These are phyloP conservation scores for Incumbomyces delicatus DNA, from an alignment of 2,329 filamentous ascomycete genomes.

Conservation along the genomic window DNA sequence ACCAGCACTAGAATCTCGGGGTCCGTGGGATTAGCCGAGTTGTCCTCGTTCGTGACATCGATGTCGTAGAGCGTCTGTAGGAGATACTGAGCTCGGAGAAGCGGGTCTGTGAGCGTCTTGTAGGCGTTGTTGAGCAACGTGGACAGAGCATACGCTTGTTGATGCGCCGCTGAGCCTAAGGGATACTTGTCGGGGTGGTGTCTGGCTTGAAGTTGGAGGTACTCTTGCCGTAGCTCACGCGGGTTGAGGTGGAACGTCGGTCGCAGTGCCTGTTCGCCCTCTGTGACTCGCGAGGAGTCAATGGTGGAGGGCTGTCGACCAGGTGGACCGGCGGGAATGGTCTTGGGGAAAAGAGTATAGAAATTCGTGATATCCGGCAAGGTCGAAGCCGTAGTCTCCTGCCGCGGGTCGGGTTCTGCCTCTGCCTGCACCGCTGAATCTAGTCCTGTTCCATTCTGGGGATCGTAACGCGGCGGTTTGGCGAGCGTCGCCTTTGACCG, in stretches of 20 bases:
- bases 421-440: too few relatives aligned
- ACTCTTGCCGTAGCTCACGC: conserved; percentile 66
- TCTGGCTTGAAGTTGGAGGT: conserved; percentile 64
- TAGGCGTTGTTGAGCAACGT: conserved; percentile 86
- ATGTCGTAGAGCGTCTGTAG: conserved; percentile 57
- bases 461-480: not conserved
- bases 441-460: not conserved
- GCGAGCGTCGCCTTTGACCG: not conserved
- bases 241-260: conserved; percentile 68
- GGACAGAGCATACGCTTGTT: conserved; percentile 64
- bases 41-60: conserved; percentile 66
- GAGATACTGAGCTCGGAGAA: conserved; percentile 81
- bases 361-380: conserved; percentile 31
- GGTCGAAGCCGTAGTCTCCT: not conserved
- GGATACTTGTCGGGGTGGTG: conserved; percentile 42
- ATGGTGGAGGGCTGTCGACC: conserved; percentile 5
- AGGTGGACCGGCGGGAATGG: conserved; percentile 25
- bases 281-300: conserved; percentile 48
- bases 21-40: conserved; percentile 61
- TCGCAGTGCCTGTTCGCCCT: conserved; percentile 60
- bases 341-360: conserved; percentile 80
- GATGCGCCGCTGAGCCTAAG: conserved; percentile 35
- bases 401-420: too few relatives aligned
- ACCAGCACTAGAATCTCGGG: conserved; percentile 69
- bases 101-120: conserved; percentile 67